Conservation (phyloP, 441 rosid species). For the Hypseocharis bilobata region DNA sequence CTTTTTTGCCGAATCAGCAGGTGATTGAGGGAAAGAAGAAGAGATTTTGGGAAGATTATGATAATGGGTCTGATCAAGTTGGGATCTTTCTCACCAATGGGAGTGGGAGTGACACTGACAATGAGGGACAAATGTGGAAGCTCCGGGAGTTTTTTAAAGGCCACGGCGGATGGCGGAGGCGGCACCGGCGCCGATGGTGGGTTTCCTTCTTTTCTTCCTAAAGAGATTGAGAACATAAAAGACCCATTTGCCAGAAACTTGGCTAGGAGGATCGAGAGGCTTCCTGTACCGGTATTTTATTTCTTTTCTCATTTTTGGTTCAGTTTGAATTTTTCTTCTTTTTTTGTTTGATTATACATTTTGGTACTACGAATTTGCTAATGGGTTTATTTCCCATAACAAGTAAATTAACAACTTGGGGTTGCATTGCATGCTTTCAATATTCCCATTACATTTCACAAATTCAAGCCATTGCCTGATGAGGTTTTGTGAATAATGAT, state of each 20-base stretch:
- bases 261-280: conserved; percentile 51
- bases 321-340: not conserved
- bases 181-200: conserved; percentile 11
- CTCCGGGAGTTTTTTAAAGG: not conserved
- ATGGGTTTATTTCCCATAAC: too few species aligned
- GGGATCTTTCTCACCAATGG: conserved; percentile 9
- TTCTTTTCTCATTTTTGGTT: not conserved
- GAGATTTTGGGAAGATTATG: too few species aligned
- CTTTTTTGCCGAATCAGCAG: too few species aligned
- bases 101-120: too few species aligned
- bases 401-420: too few species aligned
- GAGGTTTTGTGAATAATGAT: too few species aligned
- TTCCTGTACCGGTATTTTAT: conserved; percentile 59
- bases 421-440: too few species aligned
- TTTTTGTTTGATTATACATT: not conserved
- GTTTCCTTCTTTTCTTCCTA: conserved; percentile 69
- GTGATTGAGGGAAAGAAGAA: too few species aligned
- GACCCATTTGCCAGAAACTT: conserved; percentile 68
- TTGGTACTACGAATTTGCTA: not conserved
- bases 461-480: too few species aligned
- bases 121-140: conserved; percentile 4
- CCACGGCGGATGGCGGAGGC: conserved; percentile 21
- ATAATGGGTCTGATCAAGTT: conserved; percentile 7
- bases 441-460: too few species aligned
- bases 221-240: conserved; percentile 55